A percentile compares a stretch with the other conserved stretches of the same genome.
These are phyloP conservation scores for Capronia americana DNA, from an alignment of 2,329 filamentous ascomycete species.

Conservation along the genomic window DNA sequence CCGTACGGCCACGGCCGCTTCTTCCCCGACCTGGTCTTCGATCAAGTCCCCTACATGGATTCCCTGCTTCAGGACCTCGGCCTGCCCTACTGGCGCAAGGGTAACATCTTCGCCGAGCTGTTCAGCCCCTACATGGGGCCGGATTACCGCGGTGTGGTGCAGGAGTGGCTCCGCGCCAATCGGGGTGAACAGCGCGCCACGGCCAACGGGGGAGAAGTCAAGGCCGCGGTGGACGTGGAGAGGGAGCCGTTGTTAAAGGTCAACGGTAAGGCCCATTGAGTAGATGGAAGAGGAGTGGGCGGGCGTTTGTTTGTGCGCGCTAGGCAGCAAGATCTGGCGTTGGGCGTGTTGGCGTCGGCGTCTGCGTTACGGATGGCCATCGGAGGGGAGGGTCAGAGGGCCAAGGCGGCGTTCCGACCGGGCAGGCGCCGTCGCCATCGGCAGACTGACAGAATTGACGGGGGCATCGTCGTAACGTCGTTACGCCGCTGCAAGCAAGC, in stretches of 20 bases:
- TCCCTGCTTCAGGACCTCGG: constrained; percentile 70
- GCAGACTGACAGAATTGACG: not conserved
- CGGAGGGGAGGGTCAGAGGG: no score
- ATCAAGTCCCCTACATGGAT: constrained; percentile 76
- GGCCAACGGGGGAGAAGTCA: not conserved
- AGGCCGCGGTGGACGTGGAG: not conserved
- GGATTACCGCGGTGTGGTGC: constrained; percentile 52
- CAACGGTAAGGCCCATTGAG: constrained; percentile 3
- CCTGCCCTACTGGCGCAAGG: constrained; percentile 55
- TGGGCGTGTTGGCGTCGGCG: not conserved
- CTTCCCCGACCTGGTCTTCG: constrained; percentile 76
- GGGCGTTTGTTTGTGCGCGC: not conserved
- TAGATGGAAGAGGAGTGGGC: no score
- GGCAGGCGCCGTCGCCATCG: not conserved
- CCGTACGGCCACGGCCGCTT: constrained; percentile 68
- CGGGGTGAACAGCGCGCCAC: not conserved
- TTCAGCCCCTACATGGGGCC: constrained; percentile 48
- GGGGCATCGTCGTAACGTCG: not conserved
- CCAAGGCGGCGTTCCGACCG: not conserved
- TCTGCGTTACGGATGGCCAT: not conserved
- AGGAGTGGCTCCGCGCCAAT: constrained; percentile 48
- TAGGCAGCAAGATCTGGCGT: no score
- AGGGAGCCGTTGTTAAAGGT: constrained; percentile 2
- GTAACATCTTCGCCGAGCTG: constrained; percentile 43
- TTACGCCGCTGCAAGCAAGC: not conserved